Evolutionary conservation across 177 flowering plant species (phyloP).

Genomic region (Vitis hybrid): DNA sequence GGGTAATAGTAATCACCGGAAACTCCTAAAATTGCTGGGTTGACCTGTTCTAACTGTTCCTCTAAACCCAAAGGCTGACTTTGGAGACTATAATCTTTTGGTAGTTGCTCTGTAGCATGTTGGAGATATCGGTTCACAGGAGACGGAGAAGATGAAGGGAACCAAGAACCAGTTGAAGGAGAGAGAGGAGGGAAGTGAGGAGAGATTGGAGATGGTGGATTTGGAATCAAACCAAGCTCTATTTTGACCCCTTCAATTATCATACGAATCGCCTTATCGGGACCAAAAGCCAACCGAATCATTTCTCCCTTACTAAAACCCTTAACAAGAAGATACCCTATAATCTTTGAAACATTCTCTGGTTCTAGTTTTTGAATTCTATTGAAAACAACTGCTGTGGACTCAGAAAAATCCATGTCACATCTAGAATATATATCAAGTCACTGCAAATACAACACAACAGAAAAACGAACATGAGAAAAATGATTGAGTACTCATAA

Average conservation of each 20-base stretch:
- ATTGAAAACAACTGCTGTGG: conserved; percentile 27
- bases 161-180: conserved; percentile 5
- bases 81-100: background rate
- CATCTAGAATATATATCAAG: background rate
- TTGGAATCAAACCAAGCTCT: conserved; percentile 19
- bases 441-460: conserved; percentile 8
- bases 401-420: conserved; percentile 40
- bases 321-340: conserved; percentile 36
- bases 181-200: conserved; percentile 10
- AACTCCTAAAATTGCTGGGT: conserved; percentile 7
- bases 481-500: background rate
- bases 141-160: conserved; percentile 16
- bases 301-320: conserved; percentile 35
- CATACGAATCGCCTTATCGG: conserved; percentile 30
- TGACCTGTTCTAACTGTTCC: conserved; percentile 26
- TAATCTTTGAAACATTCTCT: conserved; percentile 30
- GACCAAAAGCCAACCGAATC: conserved; percentile 37
- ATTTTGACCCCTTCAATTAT: conserved; percentile 28
- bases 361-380: conserved; percentile 41
- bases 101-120: conserved; percentile 12
- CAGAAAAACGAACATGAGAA: background rate
- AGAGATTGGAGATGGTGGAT: conserved; percentile 21
- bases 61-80: conserved; percentile 23
- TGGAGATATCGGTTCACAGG: conserved; percentile 19
- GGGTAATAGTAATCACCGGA: conserved; percentile 13